A percentile compares a stretch with the other conserved stretches of the same genome.
These are phyloP conservation scores for Tricholoma bakamatsutake DNA, from an alignment of 768 basidiomycete species.

Conservation along the genomic window DNA sequence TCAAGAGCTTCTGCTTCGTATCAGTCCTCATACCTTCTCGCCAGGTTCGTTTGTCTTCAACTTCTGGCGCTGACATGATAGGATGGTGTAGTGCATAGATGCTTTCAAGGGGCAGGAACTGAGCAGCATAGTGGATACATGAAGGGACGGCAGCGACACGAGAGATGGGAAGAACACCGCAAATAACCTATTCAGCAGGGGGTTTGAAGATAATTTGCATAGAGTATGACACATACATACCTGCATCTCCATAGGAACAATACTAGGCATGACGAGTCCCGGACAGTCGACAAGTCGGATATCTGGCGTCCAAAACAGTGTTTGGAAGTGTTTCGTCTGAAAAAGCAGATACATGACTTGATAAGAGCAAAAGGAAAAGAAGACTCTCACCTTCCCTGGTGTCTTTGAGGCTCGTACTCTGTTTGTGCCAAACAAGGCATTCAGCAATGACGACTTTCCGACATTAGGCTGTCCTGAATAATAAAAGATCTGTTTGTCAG, in stretches of 20 bases:
- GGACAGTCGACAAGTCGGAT: conserved; percentile 94
- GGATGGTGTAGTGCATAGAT: conserved; percentile 60
- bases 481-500: neutral
- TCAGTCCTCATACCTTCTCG: conserved; percentile 39
- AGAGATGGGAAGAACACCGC: conserved; percentile 72
- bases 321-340: conserved; percentile 94
- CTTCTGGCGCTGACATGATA: conserved; percentile 22
- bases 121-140: conserved; percentile 67
- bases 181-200: conserved; percentile 45
- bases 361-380: neutral
- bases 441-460: conserved; percentile 89
- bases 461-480: conserved; percentile 85
- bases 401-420: conserved; percentile 82
- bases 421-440: conserved; percentile 78
- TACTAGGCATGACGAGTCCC: conserved; percentile 86
- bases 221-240: conserved; percentile 27
- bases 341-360: neutral
- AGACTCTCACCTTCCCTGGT: conserved; percentile 65
- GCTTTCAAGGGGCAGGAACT: conserved; percentile 71
- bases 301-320: conserved; percentile 81
- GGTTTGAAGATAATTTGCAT: neutral
- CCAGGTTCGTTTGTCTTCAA: conserved; percentile 77
- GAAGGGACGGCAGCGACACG: conserved; percentile 79
- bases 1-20: conserved; percentile 12
- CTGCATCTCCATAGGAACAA: conserved; percentile 79